phyloP scores from a whole-genome alignment of 2,329 filamentous ascomycete species.

The Fusarium tanahbumbuense region DNA sequence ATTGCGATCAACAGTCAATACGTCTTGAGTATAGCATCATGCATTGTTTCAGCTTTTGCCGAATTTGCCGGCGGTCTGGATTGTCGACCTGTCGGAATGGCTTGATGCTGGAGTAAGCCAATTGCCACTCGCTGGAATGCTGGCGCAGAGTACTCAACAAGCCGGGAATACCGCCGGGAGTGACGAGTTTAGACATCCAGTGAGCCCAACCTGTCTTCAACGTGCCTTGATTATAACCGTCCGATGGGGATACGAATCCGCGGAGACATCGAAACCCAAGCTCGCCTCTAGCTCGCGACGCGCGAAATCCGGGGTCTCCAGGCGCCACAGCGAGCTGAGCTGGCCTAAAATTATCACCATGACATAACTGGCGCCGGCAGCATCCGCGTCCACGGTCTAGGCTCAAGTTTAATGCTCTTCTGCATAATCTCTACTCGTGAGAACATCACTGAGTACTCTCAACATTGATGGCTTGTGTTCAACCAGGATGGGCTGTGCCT shows the following conservation, averaged over 20 bases:
- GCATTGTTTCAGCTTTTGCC: conserved; percentile 11
- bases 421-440: neutral
- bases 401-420: neutral
- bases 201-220: neutral
- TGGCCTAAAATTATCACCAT: neutral
- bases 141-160: too few relatives aligned
- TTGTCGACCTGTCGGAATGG: neutral
- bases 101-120: neutral
- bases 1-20: neutral
- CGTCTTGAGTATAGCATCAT: neutral
- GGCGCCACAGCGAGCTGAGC: neutral
- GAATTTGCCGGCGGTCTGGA: conserved; percentile 16
- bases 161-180: neutral
- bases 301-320: neutral
- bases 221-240: neutral
- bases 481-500: neutral
- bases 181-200: neutral
- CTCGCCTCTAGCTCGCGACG: neutral
- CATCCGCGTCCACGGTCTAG: neutral
- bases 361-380: neutral
- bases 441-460: neutral
- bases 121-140: neutral
- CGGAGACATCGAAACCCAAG: neutral
- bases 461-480: neutral
- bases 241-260: neutral